Evolutionary conservation across 1,284 basidiomycete species (phyloP).

Genomic region (Schizophyllum commune): DNA sequence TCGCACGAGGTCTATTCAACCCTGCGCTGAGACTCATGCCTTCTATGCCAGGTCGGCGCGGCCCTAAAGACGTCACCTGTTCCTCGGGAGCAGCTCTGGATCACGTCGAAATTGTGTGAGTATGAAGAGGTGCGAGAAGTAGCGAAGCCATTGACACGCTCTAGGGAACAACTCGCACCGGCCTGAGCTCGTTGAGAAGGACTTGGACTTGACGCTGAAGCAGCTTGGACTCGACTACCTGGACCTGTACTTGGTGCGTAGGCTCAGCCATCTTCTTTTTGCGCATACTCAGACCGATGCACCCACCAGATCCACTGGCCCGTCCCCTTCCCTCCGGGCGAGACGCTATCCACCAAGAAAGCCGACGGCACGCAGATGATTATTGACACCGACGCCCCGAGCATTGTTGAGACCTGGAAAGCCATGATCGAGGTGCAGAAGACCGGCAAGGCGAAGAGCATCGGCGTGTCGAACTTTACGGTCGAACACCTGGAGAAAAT

Average conservation of each 20-base stretch:
- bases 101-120: conserved; percentile 1
- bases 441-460: background rate
- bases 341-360: background rate
- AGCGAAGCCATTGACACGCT: background rate
- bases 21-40: background rate
- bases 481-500: conserved; percentile 2
- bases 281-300: background rate
- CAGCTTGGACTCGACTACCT: conserved; percentile 6
- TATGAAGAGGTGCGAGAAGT: background rate
- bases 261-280: background rate
- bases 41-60: background rate
- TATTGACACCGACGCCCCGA: conserved; percentile 2
- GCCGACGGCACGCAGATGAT: background rate
- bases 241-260: conserved; percentile 4
- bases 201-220: conserved; percentile 7
- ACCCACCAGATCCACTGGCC: conserved; percentile 4
- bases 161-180: conserved; percentile 7
- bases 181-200: conserved; percentile 7
- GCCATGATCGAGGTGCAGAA: conserved; percentile 4
- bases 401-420: conserved; percentile 6
- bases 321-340: conserved; percentile 5
- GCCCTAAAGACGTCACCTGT: background rate
- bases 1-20: background rate
- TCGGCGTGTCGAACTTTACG: conserved; percentile 6
- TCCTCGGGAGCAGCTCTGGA: background rate